Evolutionary conservation across 805 yeast species (phyloP).

Genomic region (Yamadazyma sp.): DNA sequence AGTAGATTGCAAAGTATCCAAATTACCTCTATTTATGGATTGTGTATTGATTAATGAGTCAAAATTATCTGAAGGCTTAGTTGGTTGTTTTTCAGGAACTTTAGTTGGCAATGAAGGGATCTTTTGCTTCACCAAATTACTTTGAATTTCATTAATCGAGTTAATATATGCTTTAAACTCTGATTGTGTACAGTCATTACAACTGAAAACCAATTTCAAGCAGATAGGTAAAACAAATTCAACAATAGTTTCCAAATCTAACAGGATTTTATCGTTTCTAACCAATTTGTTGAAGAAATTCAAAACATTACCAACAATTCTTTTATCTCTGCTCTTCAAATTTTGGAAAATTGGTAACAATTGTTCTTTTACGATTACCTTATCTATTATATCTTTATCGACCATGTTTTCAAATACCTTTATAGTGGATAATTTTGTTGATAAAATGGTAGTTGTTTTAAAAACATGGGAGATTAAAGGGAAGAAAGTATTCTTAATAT

Average conservation of each 20-base stretch:
- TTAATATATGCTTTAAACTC: constrained; percentile 32
- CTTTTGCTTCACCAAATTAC: constrained; percentile 17
- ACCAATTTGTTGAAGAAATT: constrained; percentile 51
- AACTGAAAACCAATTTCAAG: constrained; percentile 32
- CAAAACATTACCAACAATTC: constrained; percentile 48
- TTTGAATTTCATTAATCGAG: constrained; percentile 20
- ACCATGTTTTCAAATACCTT: constrained; percentile 57
- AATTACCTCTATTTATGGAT: constrained; percentile 8
- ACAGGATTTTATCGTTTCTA: constrained; percentile 32
- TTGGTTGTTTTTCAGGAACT: constrained; percentile 1
- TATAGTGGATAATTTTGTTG: constrained; percentile 70
- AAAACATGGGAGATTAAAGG: constrained; percentile 72
- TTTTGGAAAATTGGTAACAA: constrained; percentile 74
- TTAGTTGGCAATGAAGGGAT: constrained; percentile 16
- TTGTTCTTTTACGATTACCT: constrained; percentile 68
- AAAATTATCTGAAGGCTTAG: constrained; percentile 15
- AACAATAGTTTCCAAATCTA: constrained; percentile 27
- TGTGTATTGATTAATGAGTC: constrained; percentile 26
- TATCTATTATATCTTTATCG: constrained; percentile 61
- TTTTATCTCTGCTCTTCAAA: constrained; percentile 73
- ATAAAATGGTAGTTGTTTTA: constrained; percentile 78
- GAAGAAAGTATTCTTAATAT: constrained; percentile 70
- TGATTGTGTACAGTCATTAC: constrained; percentile 31
- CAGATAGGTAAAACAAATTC: constrained; percentile 31
- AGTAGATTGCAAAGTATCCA: constrained; percentile 5